These are phyloP conservation scores for Cytospora piceicola DNA, from an alignment of 2,329 filamentous ascomycete species.

Conservation along the genomic window DNA sequence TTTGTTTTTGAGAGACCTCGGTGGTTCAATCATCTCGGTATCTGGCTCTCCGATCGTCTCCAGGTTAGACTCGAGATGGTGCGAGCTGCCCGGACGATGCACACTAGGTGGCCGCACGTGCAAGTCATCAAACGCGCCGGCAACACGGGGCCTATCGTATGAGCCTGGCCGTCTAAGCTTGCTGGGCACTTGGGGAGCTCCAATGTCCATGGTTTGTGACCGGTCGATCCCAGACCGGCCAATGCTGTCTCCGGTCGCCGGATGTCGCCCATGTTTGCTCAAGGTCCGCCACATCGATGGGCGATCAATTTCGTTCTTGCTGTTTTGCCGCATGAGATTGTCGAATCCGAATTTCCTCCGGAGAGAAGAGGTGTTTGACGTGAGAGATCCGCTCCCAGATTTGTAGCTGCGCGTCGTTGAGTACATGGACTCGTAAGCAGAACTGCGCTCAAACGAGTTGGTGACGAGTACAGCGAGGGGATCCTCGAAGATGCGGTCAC, in stretches of 20 bases:
- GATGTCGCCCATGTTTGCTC: constrained; percentile 74
- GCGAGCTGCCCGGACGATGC: constrained; percentile 60
- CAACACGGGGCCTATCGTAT: constrained; percentile 63
- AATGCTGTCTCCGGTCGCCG: constrained; percentile 63
- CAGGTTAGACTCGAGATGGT: constrained; percentile 46
- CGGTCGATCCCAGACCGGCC: constrained; percentile 70
- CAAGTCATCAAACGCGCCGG: constrained; percentile 64
- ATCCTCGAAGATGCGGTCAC: constrained; percentile 84
- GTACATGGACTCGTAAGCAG: constrained; percentile 62
- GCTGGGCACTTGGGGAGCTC: constrained; percentile 52
- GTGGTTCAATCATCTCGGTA: constrained; percentile 42
- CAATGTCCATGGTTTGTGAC: constrained; percentile 78
- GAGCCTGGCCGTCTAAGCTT: constrained; percentile 58
- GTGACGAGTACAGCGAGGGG: constrained; percentile 42
- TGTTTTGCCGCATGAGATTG: constrained; percentile 75
- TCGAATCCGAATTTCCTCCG: constrained; percentile 84
- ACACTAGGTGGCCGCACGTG: constrained; percentile 34
- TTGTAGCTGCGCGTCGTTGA: constrained; percentile 63
- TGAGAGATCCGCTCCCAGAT: constrained; percentile 73
- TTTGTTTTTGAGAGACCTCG: constrained; percentile 68
- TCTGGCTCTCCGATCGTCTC: constrained; percentile 65
- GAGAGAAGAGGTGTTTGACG: constrained; percentile 85
- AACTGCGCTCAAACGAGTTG: constrained; percentile 45
- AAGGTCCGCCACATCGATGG: constrained; percentile 84
- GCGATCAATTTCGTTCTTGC: constrained; percentile 72